phyloP scores from a whole-genome alignment of 768 basidiomycete species.

The Mycena haematopus region DNA sequence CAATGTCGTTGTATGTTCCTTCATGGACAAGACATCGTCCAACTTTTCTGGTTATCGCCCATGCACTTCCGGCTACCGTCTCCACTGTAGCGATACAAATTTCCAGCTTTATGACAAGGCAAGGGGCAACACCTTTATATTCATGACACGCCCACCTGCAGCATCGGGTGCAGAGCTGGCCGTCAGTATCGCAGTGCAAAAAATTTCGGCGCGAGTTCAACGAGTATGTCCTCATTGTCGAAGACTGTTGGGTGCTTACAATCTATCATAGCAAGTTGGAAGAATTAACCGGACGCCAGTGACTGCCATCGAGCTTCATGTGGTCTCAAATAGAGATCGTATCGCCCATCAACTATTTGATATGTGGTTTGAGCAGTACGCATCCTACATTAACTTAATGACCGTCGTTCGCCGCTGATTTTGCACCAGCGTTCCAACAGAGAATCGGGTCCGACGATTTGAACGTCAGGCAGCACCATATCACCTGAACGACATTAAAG shows the following conservation, averaged over 20 bases:
- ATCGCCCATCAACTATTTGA: constrained; percentile 73
- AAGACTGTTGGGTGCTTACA: not conserved
- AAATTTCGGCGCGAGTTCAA: constrained; percentile 61
- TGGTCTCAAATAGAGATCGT: constrained; percentile 71
- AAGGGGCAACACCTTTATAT: constrained; percentile 61
- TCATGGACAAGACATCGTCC: constrained; percentile 59
- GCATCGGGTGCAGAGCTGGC: constrained; percentile 54
- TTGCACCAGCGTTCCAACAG: constrained; percentile 50
- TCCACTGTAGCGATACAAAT: constrained; percentile 61
- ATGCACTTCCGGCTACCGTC: constrained; percentile 58
- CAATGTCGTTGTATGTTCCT: constrained; percentile 67
- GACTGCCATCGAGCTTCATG: constrained; percentile 65
- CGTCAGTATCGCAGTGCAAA: constrained; percentile 66
- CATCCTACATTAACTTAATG: constrained; percentile 9
- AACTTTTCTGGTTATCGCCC: constrained; percentile 55
- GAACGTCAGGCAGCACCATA: constrained; percentile 50
- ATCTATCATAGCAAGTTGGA: constrained; percentile 59
- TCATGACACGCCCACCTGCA: constrained; percentile 55
- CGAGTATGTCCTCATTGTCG: constrained; percentile 39
- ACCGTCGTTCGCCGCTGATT: not conserved
- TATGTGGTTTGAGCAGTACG: constrained; percentile 71
- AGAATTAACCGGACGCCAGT: constrained; percentile 59
- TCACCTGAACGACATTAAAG: constrained; percentile 45
- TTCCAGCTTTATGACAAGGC: constrained; percentile 66
- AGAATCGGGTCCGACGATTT: constrained; percentile 54